A percentile compares a stretch with the other conserved stretches of the same genome.
Conservation (phyloP, 257 asterid genomes). For the Plantago major region DNA sequence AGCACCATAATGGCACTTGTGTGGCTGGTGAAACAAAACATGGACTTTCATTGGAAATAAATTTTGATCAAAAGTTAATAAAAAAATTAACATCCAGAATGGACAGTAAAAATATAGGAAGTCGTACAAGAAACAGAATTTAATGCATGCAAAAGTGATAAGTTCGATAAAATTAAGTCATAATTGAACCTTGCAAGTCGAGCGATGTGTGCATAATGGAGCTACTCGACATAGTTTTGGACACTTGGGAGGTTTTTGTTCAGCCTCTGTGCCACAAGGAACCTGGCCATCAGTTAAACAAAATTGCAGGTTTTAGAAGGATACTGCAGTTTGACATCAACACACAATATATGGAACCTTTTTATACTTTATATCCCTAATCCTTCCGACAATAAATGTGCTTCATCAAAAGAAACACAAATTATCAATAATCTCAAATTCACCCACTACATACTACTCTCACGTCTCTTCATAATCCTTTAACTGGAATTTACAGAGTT, state of each 20-base stretch:
- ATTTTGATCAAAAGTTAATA: not conserved
- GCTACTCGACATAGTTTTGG: constrained; percentile 56
- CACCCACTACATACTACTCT: not conserved
- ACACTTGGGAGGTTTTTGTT: constrained; percentile 88
- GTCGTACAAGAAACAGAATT: not conserved
- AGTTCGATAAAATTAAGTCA: not conserved
- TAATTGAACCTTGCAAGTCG: constrained; percentile 55
- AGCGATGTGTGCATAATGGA: constrained; percentile 67
- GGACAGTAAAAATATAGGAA: not conserved
- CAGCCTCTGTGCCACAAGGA: constrained; percentile 92
- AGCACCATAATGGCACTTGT: constrained; percentile 92
- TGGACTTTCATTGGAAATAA: constrained; percentile 14
- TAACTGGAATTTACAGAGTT: not conserved
- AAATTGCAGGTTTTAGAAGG: constrained; percentile 9
- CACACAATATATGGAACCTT: not conserved
- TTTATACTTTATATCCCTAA: constrained; percentile 2
- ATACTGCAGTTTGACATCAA: not conserved
- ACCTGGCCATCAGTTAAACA: constrained; percentile 51
- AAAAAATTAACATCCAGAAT: not conserved
- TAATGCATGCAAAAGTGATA: not conserved
- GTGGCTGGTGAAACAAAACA: constrained; percentile 55
- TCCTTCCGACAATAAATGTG: not conserved
- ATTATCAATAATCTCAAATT: not conserved
- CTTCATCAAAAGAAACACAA: not conserved
- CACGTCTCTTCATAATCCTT: constrained; percentile 4